Conservation (phyloP, 495 filamentous ascomycete species). For the Xylaria castorea region DNA sequence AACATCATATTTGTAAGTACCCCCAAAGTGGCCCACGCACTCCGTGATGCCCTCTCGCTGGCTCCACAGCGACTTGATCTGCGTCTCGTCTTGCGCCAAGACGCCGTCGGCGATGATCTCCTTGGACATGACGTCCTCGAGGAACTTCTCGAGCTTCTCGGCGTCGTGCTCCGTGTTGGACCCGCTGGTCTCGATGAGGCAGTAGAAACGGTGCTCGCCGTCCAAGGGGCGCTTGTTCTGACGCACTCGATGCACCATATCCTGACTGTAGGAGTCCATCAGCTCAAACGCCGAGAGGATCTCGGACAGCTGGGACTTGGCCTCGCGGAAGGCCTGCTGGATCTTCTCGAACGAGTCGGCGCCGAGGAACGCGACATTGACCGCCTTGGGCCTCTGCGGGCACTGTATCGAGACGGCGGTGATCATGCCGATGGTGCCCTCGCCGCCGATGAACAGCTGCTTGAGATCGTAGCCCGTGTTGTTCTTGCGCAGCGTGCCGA, state of each 20-base stretch:
- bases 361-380: conserved; percentile 91
- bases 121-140: conserved; percentile 88
- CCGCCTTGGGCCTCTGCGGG: conserved; percentile 80
- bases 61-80: conserved; percentile 82
- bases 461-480: conserved; percentile 97
- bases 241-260: conserved; percentile 73
- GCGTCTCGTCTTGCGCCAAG: conserved; percentile 89
- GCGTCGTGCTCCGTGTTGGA: conserved; percentile 92
- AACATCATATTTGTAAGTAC: conserved; percentile 97
- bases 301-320: conserved; percentile 88
- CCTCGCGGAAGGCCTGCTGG: conserved; percentile 79
- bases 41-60: conserved; percentile 96
- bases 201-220: conserved; percentile 88
- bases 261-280: conserved; percentile 86
- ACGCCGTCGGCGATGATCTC: conserved; percentile 88
- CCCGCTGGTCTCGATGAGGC: conserved; percentile 92
- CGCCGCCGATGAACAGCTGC: conserved; percentile 94
- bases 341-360: conserved; percentile 86
- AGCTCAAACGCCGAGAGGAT: conserved; percentile 97
- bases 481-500: conserved; percentile 90
- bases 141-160: conserved; percentile 81
- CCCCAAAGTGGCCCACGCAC: conserved; percentile 85
- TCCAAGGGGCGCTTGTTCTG: conserved; percentile 82
- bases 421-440: conserved; percentile 94
- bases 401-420: conserved; percentile 89